These are phyloP conservation scores for Ophiosphaerella narmari DNA, from an alignment of 2,329 filamentous ascomycete species.

Conservation along the genomic window DNA sequence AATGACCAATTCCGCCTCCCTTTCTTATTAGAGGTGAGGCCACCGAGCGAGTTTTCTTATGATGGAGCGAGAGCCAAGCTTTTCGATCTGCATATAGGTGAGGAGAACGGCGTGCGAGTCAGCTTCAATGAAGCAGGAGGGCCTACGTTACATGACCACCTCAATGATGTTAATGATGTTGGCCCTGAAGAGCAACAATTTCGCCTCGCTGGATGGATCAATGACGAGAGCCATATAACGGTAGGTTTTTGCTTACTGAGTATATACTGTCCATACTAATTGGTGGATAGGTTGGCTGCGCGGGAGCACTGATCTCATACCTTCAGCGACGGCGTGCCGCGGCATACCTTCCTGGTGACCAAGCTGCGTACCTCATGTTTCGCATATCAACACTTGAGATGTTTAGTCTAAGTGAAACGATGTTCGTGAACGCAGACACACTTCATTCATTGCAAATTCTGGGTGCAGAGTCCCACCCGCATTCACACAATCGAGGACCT, in stretches of 20 bases:
- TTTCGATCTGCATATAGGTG: slow-evolving; percentile 60
- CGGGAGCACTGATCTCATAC: slow-evolving; percentile 82
- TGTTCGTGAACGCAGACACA: slow-evolving; percentile 82
- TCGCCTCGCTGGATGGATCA: slow-evolving; percentile 70
- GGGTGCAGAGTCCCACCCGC: slow-evolving; percentile 80
- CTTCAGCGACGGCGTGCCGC: slow-evolving; percentile 70
- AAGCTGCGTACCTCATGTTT: slow-evolving; percentile 60
- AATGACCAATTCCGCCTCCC: slow-evolving; percentile 58
- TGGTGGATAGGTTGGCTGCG: slow-evolving; percentile 70
- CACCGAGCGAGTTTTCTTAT: slow-evolving; percentile 73
- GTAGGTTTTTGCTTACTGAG: slow-evolving; percentile 46
- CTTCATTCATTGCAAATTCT: slow-evolving; percentile 83
- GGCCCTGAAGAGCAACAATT: slow-evolving; percentile 67
- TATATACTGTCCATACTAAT: slow-evolving; percentile 5
- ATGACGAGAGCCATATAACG: slow-evolving; percentile 74
- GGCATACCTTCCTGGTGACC: slow-evolving; percentile 65
- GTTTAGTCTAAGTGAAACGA: slow-evolving; percentile 69
- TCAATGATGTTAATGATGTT: slow-evolving; percentile 55
- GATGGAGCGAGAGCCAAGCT: slow-evolving; percentile 70
- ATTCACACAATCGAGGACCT: slow-evolving; percentile 75
- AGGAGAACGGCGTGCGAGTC: slow-evolving; percentile 53
- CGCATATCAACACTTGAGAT: slow-evolving; percentile 70
- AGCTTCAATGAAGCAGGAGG: slow-evolving; percentile 68
- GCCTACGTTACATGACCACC: slow-evolving; percentile 40
- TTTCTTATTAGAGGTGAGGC: slow-evolving; percentile 69